These are phyloP conservation scores for Salicornia ramosissima DNA, from an alignment of 148 eudicot species.

Conservation along the genomic window DNA sequence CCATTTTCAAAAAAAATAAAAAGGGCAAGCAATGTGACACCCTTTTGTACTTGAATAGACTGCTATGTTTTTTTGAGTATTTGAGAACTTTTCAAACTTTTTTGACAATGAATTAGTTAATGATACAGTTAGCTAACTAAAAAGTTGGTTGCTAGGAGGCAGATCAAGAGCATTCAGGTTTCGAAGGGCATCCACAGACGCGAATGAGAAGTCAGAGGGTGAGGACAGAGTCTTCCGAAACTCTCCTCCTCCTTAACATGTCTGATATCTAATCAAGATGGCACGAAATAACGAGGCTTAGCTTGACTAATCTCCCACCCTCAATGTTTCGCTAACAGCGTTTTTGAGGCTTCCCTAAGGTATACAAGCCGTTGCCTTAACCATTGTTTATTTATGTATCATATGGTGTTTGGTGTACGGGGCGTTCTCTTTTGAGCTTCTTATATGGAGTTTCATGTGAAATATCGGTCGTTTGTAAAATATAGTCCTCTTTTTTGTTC, in stretches of 20 bases:
- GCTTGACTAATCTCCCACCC: not conserved
- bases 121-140: not conserved
- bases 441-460: not conserved
- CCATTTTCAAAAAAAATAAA: too few species aligned
- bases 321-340: not conserved
- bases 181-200: slow-evolving; percentile 36
- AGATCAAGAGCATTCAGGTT: slow-evolving; percentile 44
- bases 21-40: too few species aligned
- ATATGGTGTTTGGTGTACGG: slow-evolving; percentile 14
- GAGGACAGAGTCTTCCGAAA: slow-evolving; percentile 29
- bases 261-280: slow-evolving; percentile 27
- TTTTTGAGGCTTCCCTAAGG: slow-evolving; percentile 2
- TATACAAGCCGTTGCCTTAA: not conserved
- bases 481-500: not conserved
- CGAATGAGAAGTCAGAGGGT: slow-evolving; percentile 32
- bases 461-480: slow-evolving; percentile 12
- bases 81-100: too few species aligned
- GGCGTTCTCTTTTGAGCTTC: not conserved
- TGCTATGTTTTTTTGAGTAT: too few species aligned
- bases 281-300: not conserved
- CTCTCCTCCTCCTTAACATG: slow-evolving; percentile 41
- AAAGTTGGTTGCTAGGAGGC: slow-evolving; percentile 22
- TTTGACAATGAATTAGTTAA: too few species aligned
- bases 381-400: not conserved
- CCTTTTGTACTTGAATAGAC: too few species aligned